Percentiles rank a stretch among this genome's conserved stretches.
Conservation (phyloP, 352 stramenopile species). For the Stephanocyclus meneghinianus region DNA sequence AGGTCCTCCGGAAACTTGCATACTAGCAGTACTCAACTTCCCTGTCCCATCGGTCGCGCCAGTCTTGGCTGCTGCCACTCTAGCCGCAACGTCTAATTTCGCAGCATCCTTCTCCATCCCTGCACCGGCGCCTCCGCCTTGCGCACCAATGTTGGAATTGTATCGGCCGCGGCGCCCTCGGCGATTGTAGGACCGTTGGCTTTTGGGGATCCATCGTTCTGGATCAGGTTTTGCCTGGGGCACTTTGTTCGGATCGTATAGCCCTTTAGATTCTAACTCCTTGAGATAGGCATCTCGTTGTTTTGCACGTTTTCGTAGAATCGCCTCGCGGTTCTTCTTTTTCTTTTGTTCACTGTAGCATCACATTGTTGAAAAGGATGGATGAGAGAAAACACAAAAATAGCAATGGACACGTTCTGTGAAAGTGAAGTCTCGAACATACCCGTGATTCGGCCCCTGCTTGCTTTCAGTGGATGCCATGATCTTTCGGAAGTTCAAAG, state of each 20-base stretch:
- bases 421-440: constrained; percentile 7
- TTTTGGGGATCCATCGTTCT: constrained; percentile 86
- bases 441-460: constrained; percentile 23
- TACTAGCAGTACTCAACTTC: constrained; percentile 62
- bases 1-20: constrained; percentile 52
- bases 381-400: background rate
- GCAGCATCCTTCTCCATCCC: constrained; percentile 80
- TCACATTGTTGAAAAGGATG: background rate
- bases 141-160: constrained; percentile 74
- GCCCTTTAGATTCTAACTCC: constrained; percentile 68
- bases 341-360: constrained; percentile 34
- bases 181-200: constrained; percentile 81
- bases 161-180: constrained; percentile 48
- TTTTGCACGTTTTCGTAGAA: constrained; percentile 62
- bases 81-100: constrained; percentile 83
- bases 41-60: constrained; percentile 24
- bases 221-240: constrained; percentile 77
- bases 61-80: constrained; percentile 49
- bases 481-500: constrained; percentile 48
- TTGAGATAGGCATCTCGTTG: constrained; percentile 74
- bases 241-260: constrained; percentile 77
- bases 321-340: constrained; percentile 61
- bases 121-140: constrained; percentile 70
- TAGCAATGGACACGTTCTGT: background rate
- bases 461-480: constrained; percentile 38